Evolutionary conservation across 129 eudicot genomes (phyloP).

Genomic region (Saussurea involucrata): DNA sequence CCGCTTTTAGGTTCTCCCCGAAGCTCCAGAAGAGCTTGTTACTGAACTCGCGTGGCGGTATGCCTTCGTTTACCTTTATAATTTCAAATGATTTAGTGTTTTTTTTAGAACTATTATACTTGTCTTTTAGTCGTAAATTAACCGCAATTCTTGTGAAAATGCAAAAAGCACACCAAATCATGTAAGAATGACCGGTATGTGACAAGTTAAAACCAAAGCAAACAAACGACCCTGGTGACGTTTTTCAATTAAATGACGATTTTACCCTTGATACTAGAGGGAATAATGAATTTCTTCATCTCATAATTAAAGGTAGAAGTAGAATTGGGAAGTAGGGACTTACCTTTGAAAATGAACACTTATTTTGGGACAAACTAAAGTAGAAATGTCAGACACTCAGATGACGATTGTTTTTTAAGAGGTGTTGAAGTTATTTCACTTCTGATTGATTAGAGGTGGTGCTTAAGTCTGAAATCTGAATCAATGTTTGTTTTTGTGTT

Average conservation of each 20-base stretch:
- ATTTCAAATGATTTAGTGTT: background rate
- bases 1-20: slow-evolving; percentile 70
- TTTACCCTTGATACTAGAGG: background rate
- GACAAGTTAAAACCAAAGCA: background rate
- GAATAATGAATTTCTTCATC: background rate
- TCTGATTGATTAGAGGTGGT: no score
- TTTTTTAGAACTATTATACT: background rate
- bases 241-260: no score
- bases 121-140: background rate
- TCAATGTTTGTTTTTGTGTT: no score
- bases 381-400: no score
- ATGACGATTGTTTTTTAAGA: no score
- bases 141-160: slow-evolving; percentile 7
- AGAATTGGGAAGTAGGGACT: no score
- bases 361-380: background rate
- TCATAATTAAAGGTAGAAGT: background rate
- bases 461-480: no score
- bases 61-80: slow-evolving; percentile 20
- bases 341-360: background rate
- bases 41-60: slow-evolving; percentile 95
- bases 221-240: background rate
- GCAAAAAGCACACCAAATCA: background rate
- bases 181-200: background rate
- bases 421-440: no score
- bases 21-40: slow-evolving; percentile 94